Conservation (phyloP, 805 yeast species). For the Alloascoidea africana region DNA sequence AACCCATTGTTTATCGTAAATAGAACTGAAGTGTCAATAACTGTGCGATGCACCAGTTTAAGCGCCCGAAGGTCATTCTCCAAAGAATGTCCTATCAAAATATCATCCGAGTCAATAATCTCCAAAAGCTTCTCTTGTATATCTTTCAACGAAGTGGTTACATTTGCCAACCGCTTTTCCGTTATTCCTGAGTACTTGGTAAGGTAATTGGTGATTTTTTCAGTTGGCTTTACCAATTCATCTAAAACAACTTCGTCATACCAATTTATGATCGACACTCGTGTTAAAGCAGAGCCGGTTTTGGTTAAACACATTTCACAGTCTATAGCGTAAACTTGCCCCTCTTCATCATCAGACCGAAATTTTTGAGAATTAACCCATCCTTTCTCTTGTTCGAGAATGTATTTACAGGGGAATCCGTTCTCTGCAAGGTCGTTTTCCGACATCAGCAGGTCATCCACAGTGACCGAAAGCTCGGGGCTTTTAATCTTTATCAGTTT, state of each 20-base stretch:
- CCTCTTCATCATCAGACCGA: conserved; percentile 31
- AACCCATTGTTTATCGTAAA: too few species aligned
- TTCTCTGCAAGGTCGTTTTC: conserved; percentile 30
- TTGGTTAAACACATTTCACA: conserved; percentile 83
- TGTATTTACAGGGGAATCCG: conserved; percentile 36
- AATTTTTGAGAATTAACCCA: conserved; percentile 42
- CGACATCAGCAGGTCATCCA: conserved; percentile 39
- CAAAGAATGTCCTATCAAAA: conserved; percentile 79
- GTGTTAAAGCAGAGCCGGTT: conserved; percentile 50
- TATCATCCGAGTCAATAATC: conserved; percentile 39
- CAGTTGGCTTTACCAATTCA: conserved; percentile 63
- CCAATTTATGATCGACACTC: conserved; percentile 62
- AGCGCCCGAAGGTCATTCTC: conserved; percentile 70
- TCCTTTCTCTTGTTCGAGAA: conserved; percentile 13
- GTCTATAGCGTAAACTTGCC: conserved; percentile 67
- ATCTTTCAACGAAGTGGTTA: conserved; percentile 49
- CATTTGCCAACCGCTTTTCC: conserved; percentile 41
- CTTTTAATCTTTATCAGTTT: conserved; percentile 12
- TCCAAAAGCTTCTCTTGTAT: conserved; percentile 42
- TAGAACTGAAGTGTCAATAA: conserved; percentile 69
- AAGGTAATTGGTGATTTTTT: conserved; percentile 61
- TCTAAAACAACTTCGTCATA: conserved; percentile 45
- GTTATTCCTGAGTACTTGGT: conserved; percentile 86
- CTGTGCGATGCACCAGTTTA: conserved; percentile 50
- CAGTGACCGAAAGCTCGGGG: conserved; percentile 13